Percentiles rank a stretch among this genome's conserved stretches.
Conservation (phyloP, 2,329 filamentous ascomycete genomes). For the Raffaelea albimanens region DNA sequence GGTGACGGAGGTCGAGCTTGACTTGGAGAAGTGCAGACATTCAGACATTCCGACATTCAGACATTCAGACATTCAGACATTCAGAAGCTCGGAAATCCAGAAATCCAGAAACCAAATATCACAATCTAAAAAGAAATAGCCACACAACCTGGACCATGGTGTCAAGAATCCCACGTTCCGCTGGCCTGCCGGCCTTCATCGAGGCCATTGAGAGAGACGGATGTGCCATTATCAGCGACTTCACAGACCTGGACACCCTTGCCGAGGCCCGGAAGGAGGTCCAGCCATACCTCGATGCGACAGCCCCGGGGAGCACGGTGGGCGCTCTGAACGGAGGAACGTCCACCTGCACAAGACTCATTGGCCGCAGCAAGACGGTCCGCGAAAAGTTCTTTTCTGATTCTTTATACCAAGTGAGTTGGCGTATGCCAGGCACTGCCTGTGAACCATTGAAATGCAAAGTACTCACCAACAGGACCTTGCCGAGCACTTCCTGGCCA, state of each 20-base stretch:
- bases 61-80: too few relatives aligned
- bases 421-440: background rate
- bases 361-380: conserved; percentile 4
- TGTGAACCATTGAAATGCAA: background rate
- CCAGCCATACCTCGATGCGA: conserved; percentile 2
- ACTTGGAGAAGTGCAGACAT: too few relatives aligned
- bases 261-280: background rate
- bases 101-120: too few relatives aligned
- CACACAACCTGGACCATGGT: background rate
- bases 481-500: conserved; percentile 4
- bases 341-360: conserved; percentile 2
- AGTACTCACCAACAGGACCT: background rate
- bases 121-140: too few relatives aligned
- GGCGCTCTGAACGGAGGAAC: conserved; percentile 6
- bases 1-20: too few relatives aligned
- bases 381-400: conserved; percentile 5
- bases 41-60: too few relatives aligned
- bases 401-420: conserved; percentile 1
- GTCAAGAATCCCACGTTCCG: background rate
- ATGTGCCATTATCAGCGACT: conserved; percentile 2
- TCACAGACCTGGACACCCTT: conserved; percentile 1
- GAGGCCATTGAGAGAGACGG: conserved; percentile 1
- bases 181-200: conserved; percentile 4
- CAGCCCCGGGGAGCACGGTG: conserved; percentile 1
- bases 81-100: too few relatives aligned